Evolutionary conservation across 2,329 filamentous ascomycete species (phyloP).

Genomic region (Fusarium globosum): DNA sequence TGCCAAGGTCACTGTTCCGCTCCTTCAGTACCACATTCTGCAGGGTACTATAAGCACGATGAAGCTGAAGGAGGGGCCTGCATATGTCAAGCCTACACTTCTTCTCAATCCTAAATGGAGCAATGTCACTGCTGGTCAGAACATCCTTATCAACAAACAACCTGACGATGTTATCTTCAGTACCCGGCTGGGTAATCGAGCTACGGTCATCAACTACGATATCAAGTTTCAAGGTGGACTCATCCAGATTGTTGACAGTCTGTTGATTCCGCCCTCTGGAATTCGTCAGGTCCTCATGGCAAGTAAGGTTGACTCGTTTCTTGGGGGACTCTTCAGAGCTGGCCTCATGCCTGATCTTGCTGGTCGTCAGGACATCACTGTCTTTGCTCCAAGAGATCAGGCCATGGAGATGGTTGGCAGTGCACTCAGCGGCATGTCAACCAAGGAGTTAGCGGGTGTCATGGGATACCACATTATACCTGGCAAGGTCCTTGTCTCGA

Average conservation of each 20-base stretch:
- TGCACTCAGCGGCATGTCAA: slow-evolving; percentile 58
- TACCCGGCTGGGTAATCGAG: slow-evolving; percentile 59
- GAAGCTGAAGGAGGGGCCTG: slow-evolving; percentile 51
- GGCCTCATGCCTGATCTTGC: slow-evolving; percentile 55
- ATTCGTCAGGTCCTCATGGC: slow-evolving; percentile 63
- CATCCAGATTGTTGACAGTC: slow-evolving; percentile 63
- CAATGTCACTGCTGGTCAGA: slow-evolving; percentile 63
- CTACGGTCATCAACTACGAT: slow-evolving; percentile 56
- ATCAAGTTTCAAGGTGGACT: slow-evolving; percentile 61
- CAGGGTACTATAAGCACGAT: slow-evolving; percentile 59
- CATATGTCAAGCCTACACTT: slow-evolving; percentile 57
- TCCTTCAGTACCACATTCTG: slow-evolving; percentile 73
- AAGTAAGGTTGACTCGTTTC: slow-evolving; percentile 56
- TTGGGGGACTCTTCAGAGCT: slow-evolving; percentile 49
- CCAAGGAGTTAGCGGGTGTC: slow-evolving; percentile 61
- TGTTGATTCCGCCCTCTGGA: slow-evolving; percentile 60
- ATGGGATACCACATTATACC: slow-evolving; percentile 74
- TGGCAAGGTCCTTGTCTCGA: slow-evolving; percentile 64
- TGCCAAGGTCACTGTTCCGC: slow-evolving; percentile 56
- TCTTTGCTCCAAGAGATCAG: slow-evolving; percentile 72
- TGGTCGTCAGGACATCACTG: slow-evolving; percentile 60
- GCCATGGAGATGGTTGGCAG: slow-evolving; percentile 69
- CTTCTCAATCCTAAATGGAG: slow-evolving; percentile 56
- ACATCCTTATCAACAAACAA: slow-evolving; percentile 59
- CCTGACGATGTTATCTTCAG: slow-evolving; percentile 59